These are phyloP conservation scores for Monosporozyma siamensis DNA, from an alignment of 805 yeast species.

Conservation along the genomic window DNA sequence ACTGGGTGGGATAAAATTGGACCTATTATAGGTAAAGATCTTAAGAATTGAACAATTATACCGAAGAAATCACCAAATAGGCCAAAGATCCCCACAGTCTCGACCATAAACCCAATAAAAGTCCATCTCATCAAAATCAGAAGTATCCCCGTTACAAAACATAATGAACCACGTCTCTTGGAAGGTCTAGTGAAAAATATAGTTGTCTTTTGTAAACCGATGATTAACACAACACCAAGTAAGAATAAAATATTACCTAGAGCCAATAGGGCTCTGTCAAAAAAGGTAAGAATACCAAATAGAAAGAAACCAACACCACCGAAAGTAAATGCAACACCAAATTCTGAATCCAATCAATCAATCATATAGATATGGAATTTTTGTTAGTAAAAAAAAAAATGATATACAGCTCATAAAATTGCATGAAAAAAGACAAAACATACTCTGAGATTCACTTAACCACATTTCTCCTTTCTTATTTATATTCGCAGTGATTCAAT, in stretches of 20 bases:
- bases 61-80: slow-evolving; percentile 92
- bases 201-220: slow-evolving; percentile 78
- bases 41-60: slow-evolving; percentile 73
- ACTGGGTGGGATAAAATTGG: slow-evolving; percentile 72
- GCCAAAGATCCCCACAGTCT: slow-evolving; percentile 80
- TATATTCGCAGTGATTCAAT: too few relatives aligned
- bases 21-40: slow-evolving; percentile 84
- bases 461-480: slow-evolving; percentile 42
- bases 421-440: slow-evolving; percentile 18
- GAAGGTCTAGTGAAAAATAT: slow-evolving; percentile 79
- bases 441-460: slow-evolving; percentile 71
- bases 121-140: slow-evolving; percentile 69
- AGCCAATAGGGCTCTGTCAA: slow-evolving; percentile 82
- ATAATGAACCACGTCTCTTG: slow-evolving; percentile 78
- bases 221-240: slow-evolving; percentile 75
- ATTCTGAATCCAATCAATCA: slow-evolving; percentile 39
- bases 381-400: not conserved
- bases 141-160: slow-evolving; percentile 65
- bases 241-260: slow-evolving; percentile 76
- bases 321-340: slow-evolving; percentile 88
- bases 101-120: slow-evolving; percentile 76
- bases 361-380: not conserved
- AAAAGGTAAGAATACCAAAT: slow-evolving; percentile 75
- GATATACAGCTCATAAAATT: not conserved
- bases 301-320: slow-evolving; percentile 68